These are phyloP conservation scores for Fusarium acutatum DNA, from an alignment of 2,329 filamentous ascomycete genomes.

Conservation along the genomic window DNA sequence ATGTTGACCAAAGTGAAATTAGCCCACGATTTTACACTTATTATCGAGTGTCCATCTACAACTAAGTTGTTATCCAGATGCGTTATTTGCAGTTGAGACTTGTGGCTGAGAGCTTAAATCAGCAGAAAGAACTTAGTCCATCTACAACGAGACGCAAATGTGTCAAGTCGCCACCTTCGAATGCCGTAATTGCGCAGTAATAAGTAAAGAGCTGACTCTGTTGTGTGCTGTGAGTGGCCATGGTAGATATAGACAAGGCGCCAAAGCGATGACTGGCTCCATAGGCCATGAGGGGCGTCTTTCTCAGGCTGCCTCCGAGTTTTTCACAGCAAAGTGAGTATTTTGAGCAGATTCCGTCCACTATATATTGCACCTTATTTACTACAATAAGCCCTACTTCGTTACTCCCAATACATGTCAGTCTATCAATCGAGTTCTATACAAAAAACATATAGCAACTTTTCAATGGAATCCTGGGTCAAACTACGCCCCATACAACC, in stretches of 20 bases:
- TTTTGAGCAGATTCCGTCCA: neutral
- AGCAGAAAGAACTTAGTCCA: too few species aligned
- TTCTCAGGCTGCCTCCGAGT: too few species aligned
- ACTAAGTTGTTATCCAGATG: too few species aligned
- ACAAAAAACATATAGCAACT: neutral
- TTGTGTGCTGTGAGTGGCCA: neutral
- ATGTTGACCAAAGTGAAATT: neutral
- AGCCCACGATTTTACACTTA: neutral
- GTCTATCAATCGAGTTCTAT: neutral
- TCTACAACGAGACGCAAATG: neutral
- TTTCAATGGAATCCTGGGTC: neutral
- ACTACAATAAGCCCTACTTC: neutral
- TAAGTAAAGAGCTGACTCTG: neutral
- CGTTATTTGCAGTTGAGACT: too few species aligned
- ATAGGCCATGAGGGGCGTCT: neutral
- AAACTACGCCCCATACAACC: too few species aligned
- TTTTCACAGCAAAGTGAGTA: neutral
- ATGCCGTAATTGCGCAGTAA: neutral
- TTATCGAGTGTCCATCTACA: neutral
- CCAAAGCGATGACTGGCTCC: neutral
- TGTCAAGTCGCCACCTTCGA: neutral
- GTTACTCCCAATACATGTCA: too few species aligned
- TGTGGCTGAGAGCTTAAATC: too few species aligned
- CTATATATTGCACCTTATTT: neutral
- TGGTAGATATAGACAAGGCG: neutral